Conservation (phyloP, 345 rosid species). For the Angophora floribunda region DNA sequence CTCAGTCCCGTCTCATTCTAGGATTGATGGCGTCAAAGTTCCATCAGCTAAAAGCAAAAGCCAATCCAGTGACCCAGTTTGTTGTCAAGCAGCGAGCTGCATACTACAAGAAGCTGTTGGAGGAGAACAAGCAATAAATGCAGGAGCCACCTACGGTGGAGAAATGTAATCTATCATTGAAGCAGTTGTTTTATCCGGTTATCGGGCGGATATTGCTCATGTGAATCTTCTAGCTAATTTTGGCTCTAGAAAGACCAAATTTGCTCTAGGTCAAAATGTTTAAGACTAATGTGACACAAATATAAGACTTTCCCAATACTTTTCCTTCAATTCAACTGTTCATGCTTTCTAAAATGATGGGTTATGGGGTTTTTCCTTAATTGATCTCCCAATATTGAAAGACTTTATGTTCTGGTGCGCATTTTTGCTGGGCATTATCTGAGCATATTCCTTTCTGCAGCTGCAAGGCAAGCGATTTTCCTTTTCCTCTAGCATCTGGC, state of each 20-base stretch:
- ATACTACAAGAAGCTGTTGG: not conserved
- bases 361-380: not conserved
- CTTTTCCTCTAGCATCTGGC: not conserved
- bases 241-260: no score
- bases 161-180: constrained; percentile 45
- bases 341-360: not conserved
- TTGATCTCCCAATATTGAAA: not conserved
- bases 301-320: no score
- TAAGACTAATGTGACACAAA: no score
- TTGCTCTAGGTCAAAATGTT: no score
- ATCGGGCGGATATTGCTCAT: no score
- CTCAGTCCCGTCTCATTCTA: not conserved
- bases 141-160: constrained; percentile 59
- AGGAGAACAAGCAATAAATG: constrained; percentile 31
- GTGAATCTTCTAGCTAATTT: no score
- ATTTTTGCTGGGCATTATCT: not conserved
- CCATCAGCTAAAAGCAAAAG: constrained; percentile 51
- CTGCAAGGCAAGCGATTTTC: no score
- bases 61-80: constrained; percentile 43
- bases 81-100: constrained; percentile 42
- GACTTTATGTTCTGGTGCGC: not conserved
- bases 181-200: constrained; percentile 40
- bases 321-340: not conserved
- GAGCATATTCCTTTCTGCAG: not conserved
- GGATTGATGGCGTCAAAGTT: constrained; percentile 46